A percentile compares a stretch with the other conserved stretches of the same genome.
These are phyloP conservation scores for Colletotrichum nymphaeae DNA, from an alignment of 2,329 filamentous ascomycete species.

Conservation along the genomic window DNA sequence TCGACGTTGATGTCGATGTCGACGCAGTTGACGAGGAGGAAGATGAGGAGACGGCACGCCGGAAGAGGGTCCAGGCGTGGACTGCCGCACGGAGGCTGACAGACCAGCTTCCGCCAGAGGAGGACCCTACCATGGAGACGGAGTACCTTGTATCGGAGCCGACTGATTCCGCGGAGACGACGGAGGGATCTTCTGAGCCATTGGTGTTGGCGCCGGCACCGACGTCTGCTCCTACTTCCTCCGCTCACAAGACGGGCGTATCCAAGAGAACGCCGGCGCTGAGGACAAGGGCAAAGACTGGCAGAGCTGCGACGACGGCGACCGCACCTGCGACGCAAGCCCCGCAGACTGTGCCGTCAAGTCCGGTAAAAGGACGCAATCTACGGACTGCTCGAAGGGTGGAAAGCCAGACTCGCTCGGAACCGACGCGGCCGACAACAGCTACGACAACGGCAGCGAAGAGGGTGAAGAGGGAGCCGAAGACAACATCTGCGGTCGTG, in stretches of 20 bases:
- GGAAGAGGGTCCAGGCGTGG: conserved; percentile 25
- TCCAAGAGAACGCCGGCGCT: background rate
- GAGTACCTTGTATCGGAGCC: conserved; percentile 19
- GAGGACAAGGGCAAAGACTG: conserved; percentile 8
- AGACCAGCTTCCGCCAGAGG: conserved; percentile 25
- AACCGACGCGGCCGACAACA: conserved; percentile 12
- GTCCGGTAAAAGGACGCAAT: background rate
- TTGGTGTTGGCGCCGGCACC: background rate
- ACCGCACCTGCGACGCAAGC: background rate
- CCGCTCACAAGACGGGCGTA: background rate
- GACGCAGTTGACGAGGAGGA: background rate
- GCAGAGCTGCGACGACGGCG: background rate
- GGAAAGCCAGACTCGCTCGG: conserved; percentile 28
- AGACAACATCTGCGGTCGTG: background rate
- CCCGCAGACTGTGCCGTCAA: background rate
- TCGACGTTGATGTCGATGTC: background rate
- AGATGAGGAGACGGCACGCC: conserved; percentile 19
- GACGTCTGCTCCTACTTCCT: background rate
- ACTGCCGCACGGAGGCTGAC: conserved; percentile 18
- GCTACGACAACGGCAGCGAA: background rate
- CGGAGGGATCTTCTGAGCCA: background rate
- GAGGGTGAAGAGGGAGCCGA: conserved; percentile 23
- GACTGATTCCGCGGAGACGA: background rate
- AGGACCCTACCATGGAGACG: conserved; percentile 22
- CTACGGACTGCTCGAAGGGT: conserved; percentile 18